Evolutionary conservation across 2,329 filamentous ascomycete species (phyloP), one percentile per base, ranked within the genome.

Genomic region (Cercospora sp.): DNA sequence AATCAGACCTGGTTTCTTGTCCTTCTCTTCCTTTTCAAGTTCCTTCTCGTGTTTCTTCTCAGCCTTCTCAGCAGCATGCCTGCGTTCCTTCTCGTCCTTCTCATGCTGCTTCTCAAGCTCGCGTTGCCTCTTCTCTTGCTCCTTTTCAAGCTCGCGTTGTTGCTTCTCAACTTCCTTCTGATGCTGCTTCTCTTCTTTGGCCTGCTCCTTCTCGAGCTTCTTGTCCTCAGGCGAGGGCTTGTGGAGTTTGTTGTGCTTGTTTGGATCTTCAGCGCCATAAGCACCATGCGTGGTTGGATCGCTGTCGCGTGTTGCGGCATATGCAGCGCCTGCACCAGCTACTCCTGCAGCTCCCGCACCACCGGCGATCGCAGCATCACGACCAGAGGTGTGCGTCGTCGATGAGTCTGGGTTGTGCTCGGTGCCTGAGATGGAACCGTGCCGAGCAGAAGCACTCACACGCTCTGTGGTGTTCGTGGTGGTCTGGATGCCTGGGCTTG

Each of bases 341-440:
- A 75, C 73, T 8, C 75, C 78, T 45, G 74, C 75, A 71, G 20
- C 45, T 13, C 45, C 45, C 5, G n/a, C 75, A 16, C 76, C 78
- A 53, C 73, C 77, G 30, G 68, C 77, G 3, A 77, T 30, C 9
- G 75, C 77, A 10, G 75, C 75, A 65, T 80, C 75, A 23, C 77
- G 74, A 39, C 75, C 76, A 42, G 76, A 71, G 55, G 78, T 76
- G 8, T 57, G 33, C 16, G 26, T 39, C 13, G 31, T 58, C 7
- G 51, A 33, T 9, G 33, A 59, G 23, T 33, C 64, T 20, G 42
- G 61, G n/a, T 64, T 51, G 33, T 26, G 51, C 5, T 26, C 16
- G 13, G 23, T 42, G 20, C 42, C 42, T 39, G 67, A 64, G 55
- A 65, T 42, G n/a, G 75, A 74, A 31, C 75, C 76, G 45, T 76